These are phyloP conservation scores for Candida buenavistaensis DNA, from an alignment of 1,139 yeast genomes.

Conservation along the genomic window DNA sequence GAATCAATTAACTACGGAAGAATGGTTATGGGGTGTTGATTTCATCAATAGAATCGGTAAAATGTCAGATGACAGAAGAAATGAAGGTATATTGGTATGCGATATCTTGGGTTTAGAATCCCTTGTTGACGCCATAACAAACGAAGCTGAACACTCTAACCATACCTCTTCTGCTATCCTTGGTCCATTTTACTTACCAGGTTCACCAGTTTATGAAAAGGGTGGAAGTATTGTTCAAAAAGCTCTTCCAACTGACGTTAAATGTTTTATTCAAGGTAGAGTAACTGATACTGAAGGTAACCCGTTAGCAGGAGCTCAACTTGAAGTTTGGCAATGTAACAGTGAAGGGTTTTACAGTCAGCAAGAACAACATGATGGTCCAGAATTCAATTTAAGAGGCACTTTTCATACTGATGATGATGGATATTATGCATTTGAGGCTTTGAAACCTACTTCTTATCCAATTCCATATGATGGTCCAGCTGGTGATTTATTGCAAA, in stretches of 20 bases:
- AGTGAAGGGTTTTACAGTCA: slow-evolving; percentile 19
- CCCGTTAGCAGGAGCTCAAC: slow-evolving; percentile 16
- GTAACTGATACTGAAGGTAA: slow-evolving; percentile 18
- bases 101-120: slow-evolving; percentile 17
- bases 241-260: slow-evolving; percentile 18
- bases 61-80: slow-evolving; percentile 16
- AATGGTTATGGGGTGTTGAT: slow-evolving; percentile 17
- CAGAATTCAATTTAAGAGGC: slow-evolving; percentile 19
- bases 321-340: slow-evolving; percentile 20
- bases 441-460: slow-evolving; percentile 18
- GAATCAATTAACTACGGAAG: slow-evolving; percentile 17
- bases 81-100: slow-evolving; percentile 17
- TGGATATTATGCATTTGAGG: slow-evolving; percentile 15
- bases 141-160: slow-evolving; percentile 18
- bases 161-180: slow-evolving; percentile 30
- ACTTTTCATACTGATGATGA: slow-evolving; percentile 16
- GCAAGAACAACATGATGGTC: slow-evolving; percentile 25
- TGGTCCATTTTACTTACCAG: slow-evolving; percentile 30
- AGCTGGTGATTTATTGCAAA: slow-evolving; percentile 17
- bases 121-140: slow-evolving; percentile 19
- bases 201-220: slow-evolving; percentile 25
- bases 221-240: slow-evolving; percentile 29
- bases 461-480: slow-evolving; percentile 20
- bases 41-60: slow-evolving; percentile 18
- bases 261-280: slow-evolving; percentile 23